phyloP scores from a whole-genome alignment of 108 stramenopile species.

The Cyclostephanos tholiformis region DNA sequence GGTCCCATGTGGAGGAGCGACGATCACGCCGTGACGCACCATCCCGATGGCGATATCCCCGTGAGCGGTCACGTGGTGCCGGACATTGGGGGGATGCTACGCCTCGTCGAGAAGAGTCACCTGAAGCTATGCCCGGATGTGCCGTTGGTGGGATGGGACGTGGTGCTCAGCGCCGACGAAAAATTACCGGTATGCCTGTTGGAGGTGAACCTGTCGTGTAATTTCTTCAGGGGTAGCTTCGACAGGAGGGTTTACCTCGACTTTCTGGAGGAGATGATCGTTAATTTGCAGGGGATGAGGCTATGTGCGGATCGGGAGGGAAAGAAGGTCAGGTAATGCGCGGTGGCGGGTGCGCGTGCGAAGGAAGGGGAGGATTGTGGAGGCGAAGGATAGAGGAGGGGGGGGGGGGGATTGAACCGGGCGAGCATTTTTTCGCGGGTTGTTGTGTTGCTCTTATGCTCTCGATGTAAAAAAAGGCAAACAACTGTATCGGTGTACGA shows the following conservation, averaged over 20 bases:
- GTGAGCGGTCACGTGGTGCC: conserved; percentile 71
- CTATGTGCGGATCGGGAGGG: conserved; percentile 42
- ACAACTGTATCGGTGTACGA: too few relatives aligned
- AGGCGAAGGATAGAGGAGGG: too few relatives aligned
- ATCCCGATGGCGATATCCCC: conserved; percentile 83
- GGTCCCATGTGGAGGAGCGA: conserved; percentile 52
- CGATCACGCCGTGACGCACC: conserved; percentile 63
- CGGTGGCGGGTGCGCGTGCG: too few relatives aligned
- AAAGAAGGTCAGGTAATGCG: conserved; percentile 37
- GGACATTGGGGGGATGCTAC: conserved; percentile 70
- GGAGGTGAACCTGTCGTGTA: conserved; percentile 84
- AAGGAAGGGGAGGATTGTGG: too few relatives aligned
- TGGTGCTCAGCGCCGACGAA: conserved; percentile 73
- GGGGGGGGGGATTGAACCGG: too few relatives aligned
- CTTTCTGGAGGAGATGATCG: conserved; percentile 72
- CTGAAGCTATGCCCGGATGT: conserved; percentile 81
- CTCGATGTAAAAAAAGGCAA: too few relatives aligned
- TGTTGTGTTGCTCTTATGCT: too few relatives aligned
- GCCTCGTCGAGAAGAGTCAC: conserved; percentile 77
- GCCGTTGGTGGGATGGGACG: conserved; percentile 87
- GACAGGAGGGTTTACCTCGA: conserved; percentile 74
- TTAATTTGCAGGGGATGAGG: conserved; percentile 51
- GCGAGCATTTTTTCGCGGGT: too few relatives aligned
- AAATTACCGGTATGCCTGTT: conserved; percentile 77
- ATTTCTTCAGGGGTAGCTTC: conserved; percentile 87